Evolutionary conservation across 2,329 filamentous ascomycete genomes (phyloP).

Genomic region (Lecanicillium sp.): DNA sequence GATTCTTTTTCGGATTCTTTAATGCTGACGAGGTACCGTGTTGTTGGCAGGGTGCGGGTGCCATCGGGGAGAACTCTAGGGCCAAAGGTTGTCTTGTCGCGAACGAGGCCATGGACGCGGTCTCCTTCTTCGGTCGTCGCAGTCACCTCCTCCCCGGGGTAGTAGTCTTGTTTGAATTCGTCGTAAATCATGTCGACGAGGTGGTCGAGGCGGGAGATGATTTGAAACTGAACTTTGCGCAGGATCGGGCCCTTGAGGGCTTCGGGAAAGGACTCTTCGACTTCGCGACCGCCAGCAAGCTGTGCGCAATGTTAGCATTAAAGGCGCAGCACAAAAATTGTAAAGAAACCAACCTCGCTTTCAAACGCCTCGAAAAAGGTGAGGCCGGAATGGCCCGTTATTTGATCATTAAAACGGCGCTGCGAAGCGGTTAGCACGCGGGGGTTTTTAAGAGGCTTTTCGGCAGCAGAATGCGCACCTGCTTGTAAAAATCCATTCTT

Average conservation of each 20-base stretch:
- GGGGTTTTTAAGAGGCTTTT: background rate
- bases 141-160: conserved; percentile 76
- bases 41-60: conserved; percentile 59
- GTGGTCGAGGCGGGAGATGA: conserved; percentile 80
- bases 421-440: conserved; percentile 25
- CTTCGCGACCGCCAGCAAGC: conserved; percentile 74
- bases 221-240: conserved; percentile 85
- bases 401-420: conserved; percentile 90
- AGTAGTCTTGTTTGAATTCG: conserved; percentile 84
- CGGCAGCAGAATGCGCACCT: conserved; percentile 46
- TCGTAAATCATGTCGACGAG: conserved; percentile 60
- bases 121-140: conserved; percentile 63
- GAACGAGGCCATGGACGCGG: conserved; percentile 63
- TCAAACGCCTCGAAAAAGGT: conserved; percentile 88
- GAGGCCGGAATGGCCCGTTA: conserved; percentile 84
- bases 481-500: conserved; percentile 89
- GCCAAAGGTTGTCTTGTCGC: conserved; percentile 77
- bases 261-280: conserved; percentile 87
- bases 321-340: conserved; percentile 7
- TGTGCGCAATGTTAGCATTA: conserved; percentile 22
- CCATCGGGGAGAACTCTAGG: conserved; percentile 55
- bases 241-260: conserved; percentile 84
- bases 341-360: conserved; percentile 67
- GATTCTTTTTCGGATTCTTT: conserved; percentile 64
- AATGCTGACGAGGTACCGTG: conserved; percentile 73